phyloP scores from a whole-genome alignment of 257 asterid genomes.

The Salvia hispanica region DNA sequence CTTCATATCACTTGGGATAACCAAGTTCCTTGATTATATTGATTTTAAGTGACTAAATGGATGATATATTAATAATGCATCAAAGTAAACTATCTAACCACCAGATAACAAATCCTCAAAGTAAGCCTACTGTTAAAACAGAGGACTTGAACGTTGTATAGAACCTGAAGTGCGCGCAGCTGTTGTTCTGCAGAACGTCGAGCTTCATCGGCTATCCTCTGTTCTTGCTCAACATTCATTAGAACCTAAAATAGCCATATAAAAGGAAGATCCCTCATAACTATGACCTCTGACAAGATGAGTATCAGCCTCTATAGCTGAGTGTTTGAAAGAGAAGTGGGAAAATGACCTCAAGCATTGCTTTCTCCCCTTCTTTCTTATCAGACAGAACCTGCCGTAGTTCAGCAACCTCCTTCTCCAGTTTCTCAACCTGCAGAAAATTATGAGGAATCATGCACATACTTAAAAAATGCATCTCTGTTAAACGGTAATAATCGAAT shows the following conservation, averaged over 20 bases:
- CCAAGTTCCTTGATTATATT: too few species aligned
- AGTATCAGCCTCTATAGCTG: background rate
- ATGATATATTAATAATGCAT: too few species aligned
- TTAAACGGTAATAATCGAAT: background rate
- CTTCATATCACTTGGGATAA: too few species aligned
- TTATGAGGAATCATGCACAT: slow-evolving; percentile 14
- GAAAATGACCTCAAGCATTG: slow-evolving; percentile 71
- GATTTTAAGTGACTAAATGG: too few species aligned
- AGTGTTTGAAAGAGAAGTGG: slow-evolving; percentile 9
- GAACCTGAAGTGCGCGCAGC: slow-evolving; percentile 66
- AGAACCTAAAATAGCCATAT: slow-evolving; percentile 53
- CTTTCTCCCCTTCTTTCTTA: slow-evolving; percentile 73
- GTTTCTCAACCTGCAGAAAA: slow-evolving; percentile 65
- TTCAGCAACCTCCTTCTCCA: slow-evolving; percentile 75
- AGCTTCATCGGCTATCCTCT: slow-evolving; percentile 76
- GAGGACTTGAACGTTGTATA: slow-evolving; percentile 21
- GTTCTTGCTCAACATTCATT: slow-evolving; percentile 88
- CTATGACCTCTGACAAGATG: slow-evolving; percentile 25
- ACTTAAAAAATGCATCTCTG: background rate
- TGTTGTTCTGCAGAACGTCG: slow-evolving; percentile 75
- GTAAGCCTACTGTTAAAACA: background rate
- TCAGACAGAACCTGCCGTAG: slow-evolving; percentile 60
- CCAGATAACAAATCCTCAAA: too few species aligned
- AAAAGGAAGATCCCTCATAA: slow-evolving; percentile 9
- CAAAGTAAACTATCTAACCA: too few species aligned